These are phyloP conservation scores for Eurotiales sp. DNA, from an alignment of 2,329 filamentous ascomycete species.

Conservation along the genomic window DNA sequence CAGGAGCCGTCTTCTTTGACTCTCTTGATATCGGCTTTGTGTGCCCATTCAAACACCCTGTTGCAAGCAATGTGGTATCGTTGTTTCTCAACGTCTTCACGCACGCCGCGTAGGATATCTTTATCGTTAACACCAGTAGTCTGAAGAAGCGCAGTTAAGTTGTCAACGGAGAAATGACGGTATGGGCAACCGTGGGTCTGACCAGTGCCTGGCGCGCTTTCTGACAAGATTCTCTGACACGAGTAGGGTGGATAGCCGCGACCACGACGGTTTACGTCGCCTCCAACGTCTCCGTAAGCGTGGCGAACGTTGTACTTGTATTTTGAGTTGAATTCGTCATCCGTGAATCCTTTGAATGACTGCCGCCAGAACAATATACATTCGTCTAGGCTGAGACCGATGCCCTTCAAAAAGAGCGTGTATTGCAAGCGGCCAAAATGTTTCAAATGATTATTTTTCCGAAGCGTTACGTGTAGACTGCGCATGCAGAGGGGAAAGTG, in stretches of 20 bases:
- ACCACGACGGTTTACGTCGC: conserved; percentile 80
- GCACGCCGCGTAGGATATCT: conserved; percentile 72
- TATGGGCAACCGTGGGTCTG: conserved; percentile 97
- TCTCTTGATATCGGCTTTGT: conserved; percentile 72
- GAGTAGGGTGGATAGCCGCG: conserved; percentile 87
- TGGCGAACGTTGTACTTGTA: conserved; percentile 98
- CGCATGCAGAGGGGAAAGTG: conserved; percentile 95
- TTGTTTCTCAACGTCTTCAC: conserved; percentile 82
- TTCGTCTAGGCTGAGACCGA: conserved; percentile 88
- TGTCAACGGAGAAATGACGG: conserved; percentile 84
- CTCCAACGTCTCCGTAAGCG: conserved; percentile 89
- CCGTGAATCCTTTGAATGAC: conserved; percentile 78
- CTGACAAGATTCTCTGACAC: conserved; percentile 91
- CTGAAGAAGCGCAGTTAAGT: conserved; percentile 72
- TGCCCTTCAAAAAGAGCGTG: conserved; percentile 92
- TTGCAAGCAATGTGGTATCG: conserved; percentile 96
- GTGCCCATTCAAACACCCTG: conserved; percentile 83
- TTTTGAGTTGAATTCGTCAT: conserved; percentile 95
- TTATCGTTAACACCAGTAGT: conserved; percentile 74
- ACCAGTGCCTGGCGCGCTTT: conserved; percentile 79
- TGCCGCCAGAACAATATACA: conserved; percentile 87
- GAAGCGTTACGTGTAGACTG: conserved; percentile 78
- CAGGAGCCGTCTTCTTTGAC: conserved; percentile 71
- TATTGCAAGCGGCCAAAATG: conserved; percentile 93
- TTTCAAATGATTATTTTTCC: conserved; percentile 86